Base-by-base conservation (phyloP, 2,329 filamentous ascomycete genomes). In the Scleromitrula shiraiana region DNA sequence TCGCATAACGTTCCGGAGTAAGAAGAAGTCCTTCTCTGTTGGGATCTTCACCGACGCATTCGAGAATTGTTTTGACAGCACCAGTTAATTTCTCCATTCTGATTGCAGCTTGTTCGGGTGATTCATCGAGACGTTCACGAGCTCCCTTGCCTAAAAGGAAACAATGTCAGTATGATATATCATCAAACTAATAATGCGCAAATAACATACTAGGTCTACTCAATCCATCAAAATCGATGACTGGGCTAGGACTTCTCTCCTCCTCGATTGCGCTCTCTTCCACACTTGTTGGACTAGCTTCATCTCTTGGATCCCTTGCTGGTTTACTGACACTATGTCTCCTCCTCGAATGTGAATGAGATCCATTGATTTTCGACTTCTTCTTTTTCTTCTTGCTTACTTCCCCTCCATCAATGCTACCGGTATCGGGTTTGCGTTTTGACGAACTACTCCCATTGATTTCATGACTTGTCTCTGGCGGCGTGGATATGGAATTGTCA, bases 1-100 rank as follows among this genome's bases (percentile, higher is more conserved):
- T 93, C 39, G 93, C 91, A 66, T 97, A 98, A 53, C 93, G 78
- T 61, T 85, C 80, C 0, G 93, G 93, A 0, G 82, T 85, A 33
- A 73, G 79, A 14, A 83, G 69, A 33, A 85, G 67, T 35, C 82
- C 81, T 53, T 82, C 77, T 26, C 82, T 74, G 55, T 81, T 73
- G 0, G 80, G 78, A 55, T 85, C 80, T 65, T 85, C 82, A 56
- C 82, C 82, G 5, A 85, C 69, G 56, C 81, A 85, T 63, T 85
- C 82, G 24, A 85, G 75, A 12, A 85, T 71, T 2, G 81, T 84
- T 41, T 77, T 70, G 22, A 85, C 78, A 30, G 82, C 82, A 38
- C 70, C 78, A 51, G 73, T 71, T 65, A 85, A 75, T 60, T 75
- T 78, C 14, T 75, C 68, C 30, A 83, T 64, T 38, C 81, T 73